These are phyloP conservation scores for Metschnikowia similis DNA, from an alignment of 805 yeast genomes.

Conservation along the genomic window DNA sequence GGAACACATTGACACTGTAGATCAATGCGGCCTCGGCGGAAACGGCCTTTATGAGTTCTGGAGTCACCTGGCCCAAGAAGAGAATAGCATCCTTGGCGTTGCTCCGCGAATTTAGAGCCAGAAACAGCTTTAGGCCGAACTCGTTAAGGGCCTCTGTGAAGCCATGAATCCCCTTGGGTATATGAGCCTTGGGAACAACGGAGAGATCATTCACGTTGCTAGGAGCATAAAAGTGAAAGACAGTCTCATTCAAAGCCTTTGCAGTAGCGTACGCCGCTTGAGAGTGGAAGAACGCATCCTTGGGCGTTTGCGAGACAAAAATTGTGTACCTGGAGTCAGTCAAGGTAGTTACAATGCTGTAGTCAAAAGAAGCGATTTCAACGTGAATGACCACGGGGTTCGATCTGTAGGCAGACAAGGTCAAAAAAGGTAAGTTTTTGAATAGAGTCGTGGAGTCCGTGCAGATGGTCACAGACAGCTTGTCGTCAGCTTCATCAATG, in stretches of 20 bases:
- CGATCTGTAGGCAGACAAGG: constrained; percentile 31
- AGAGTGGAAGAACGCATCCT: constrained; percentile 52
- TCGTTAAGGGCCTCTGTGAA: constrained; percentile 22
- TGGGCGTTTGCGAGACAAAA: constrained; percentile 59
- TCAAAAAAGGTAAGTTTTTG: constrained; percentile 56
- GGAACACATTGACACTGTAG: constrained; percentile 58
- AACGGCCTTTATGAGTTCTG: constrained; percentile 39
- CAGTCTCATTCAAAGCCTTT: constrained; percentile 46
- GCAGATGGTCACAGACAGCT: constrained; percentile 37
- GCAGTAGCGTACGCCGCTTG: constrained; percentile 59
- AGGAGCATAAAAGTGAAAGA: constrained; percentile 64
- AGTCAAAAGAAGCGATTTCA: constrained; percentile 57
- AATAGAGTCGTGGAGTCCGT: constrained; percentile 53
- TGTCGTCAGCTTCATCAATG: constrained; percentile 15
- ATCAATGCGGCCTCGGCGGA: constrained; percentile 41
- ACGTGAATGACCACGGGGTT: constrained; percentile 57
- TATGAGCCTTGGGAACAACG: neutral
- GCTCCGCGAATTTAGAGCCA: constrained; percentile 22
- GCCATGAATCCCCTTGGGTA: constrained; percentile 2
- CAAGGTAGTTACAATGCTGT: constrained; percentile 62
- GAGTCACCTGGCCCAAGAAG: constrained; percentile 56
- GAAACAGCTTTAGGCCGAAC: constrained; percentile 28
- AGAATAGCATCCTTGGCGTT: constrained; percentile 51
- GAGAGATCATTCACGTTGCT: constrained; percentile 16
- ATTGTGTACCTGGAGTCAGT: constrained; percentile 65